Conservation (phyloP, 257 asterid genomes). For the Solanum chmielewskii region DNA sequence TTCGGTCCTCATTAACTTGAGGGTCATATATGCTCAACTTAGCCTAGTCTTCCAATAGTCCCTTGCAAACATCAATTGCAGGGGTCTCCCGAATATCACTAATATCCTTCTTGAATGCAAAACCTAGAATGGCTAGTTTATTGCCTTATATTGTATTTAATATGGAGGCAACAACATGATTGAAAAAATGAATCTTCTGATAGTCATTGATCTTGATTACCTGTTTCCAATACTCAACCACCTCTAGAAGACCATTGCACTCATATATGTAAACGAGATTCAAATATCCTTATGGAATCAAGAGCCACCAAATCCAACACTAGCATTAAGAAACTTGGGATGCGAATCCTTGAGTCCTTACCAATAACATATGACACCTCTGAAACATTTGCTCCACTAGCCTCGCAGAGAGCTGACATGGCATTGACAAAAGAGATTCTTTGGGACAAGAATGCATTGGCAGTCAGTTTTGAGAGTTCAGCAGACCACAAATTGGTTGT, state of each 20-base stretch:
- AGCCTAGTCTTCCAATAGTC: not conserved
- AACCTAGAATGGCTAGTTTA: not conserved
- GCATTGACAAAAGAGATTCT: constrained; percentile 2
- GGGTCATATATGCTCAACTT: constrained; percentile 1
- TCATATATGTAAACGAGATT: constrained; percentile 2
- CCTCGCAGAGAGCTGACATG: constrained; percentile 8
- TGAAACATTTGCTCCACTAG: constrained; percentile 2
- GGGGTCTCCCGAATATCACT: constrained; percentile 1
- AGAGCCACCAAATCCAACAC: constrained; percentile 1
- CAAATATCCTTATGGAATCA: constrained; percentile 3
- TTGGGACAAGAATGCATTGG: constrained; percentile 5
- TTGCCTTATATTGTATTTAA: constrained; percentile 1
- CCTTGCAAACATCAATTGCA: constrained; percentile 3
- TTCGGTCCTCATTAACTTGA: constrained; percentile 2
- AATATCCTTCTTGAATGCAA: constrained; percentile 4
- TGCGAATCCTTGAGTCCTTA: not conserved
- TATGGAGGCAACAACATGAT: not conserved
- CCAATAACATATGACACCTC: constrained; percentile 1
- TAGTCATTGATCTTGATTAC: constrained; percentile 3
- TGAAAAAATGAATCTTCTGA: not conserved
- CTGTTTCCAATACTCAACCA: not conserved
- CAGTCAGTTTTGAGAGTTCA: constrained; percentile 3
- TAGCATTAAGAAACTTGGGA: constrained; percentile 1
- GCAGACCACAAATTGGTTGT: constrained; percentile 4
- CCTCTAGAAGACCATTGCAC: not conserved